A percentile compares a stretch with the other conserved stretches of the same genome.
phyloP scores from a whole-genome alignment of 208 protist genomes.

The Endotrypanum monterogeii region DNA sequence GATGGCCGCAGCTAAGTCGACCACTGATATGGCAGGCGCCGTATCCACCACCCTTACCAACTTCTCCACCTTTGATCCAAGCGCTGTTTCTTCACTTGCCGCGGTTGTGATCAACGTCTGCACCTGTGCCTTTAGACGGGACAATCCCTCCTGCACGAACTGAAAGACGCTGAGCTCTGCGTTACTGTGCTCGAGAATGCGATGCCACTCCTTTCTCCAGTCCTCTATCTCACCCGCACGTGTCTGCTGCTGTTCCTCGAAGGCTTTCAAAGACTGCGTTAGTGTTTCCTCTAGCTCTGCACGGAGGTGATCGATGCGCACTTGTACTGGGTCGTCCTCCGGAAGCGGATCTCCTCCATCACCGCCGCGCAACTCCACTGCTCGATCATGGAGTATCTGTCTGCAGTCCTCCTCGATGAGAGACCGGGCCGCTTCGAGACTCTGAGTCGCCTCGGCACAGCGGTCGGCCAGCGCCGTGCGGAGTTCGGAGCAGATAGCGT shows the following conservation, averaged over 20 bases:
- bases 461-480: slow-evolving; percentile 41
- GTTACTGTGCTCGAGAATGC: slow-evolving; percentile 49
- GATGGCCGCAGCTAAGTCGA: slow-evolving; percentile 34
- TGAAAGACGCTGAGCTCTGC: slow-evolving; percentile 66
- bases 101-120: slow-evolving; percentile 60
- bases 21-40: slow-evolving; percentile 16
- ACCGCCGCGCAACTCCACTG: slow-evolving; percentile 26
- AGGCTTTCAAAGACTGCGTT: slow-evolving; percentile 13
- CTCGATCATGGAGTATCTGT: slow-evolving; percentile 28
- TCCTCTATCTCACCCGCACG: slow-evolving; percentile 42
- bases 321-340: slow-evolving; percentile 25
- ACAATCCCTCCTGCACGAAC: slow-evolving; percentile 58
- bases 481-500: slow-evolving; percentile 45
- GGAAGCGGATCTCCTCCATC: slow-evolving; percentile 8
- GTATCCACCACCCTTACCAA: slow-evolving; percentile 27
- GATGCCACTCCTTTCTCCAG: slow-evolving; percentile 36
- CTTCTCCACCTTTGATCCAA: slow-evolving; percentile 31
- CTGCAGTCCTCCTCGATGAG: slow-evolving; percentile 32
- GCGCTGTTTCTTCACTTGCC: slow-evolving; percentile 46
- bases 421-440: slow-evolving; percentile 20
- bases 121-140: slow-evolving; percentile 69
- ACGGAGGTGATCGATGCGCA: slow-evolving; percentile 24
- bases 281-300: slow-evolving; percentile 22
- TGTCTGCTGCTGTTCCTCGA: slow-evolving; percentile 42
- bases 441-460: slow-evolving; percentile 30